These are phyloP conservation scores for Diaporthe batatas DNA, from an alignment of 2,329 filamentous ascomycete species.

Conservation along the genomic window DNA sequence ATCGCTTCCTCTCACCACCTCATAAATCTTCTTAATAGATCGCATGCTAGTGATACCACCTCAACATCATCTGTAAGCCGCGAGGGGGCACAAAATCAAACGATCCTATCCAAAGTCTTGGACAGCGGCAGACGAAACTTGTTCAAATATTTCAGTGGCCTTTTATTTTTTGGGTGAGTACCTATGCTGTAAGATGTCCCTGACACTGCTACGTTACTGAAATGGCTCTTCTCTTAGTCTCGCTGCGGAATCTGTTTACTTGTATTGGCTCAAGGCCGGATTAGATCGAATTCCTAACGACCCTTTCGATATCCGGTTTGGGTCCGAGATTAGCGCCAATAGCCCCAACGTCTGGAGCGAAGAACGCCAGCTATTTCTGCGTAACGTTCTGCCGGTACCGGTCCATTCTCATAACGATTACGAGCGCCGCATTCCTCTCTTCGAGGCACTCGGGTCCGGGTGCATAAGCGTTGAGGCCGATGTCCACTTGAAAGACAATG, in stretches of 20 bases:
- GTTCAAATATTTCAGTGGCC: constrained; percentile 22
- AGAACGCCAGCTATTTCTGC: constrained; percentile 21
- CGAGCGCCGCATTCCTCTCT: constrained; percentile 20
- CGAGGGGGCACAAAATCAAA: constrained; percentile 1
- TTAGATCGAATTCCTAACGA: constrained; percentile 13
- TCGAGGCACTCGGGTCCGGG: constrained; percentile 23
- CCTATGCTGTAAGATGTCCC: not conserved
- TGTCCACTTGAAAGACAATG: constrained; percentile 25
- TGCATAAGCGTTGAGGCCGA: constrained; percentile 32
- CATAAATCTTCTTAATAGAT: constrained; percentile 2
- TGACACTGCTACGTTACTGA: constrained; percentile 6
- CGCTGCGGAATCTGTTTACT: constrained; percentile 16
- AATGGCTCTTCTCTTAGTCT: not conserved
- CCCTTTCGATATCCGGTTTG: constrained; percentile 20
- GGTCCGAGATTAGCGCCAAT: not conserved
- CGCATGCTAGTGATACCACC: not conserved
- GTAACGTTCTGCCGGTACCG: constrained; percentile 21
- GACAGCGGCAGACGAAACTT: constrained; percentile 7
- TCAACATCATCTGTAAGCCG: not conserved
- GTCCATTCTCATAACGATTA: constrained; percentile 27
- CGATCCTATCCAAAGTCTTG: constrained; percentile 10
- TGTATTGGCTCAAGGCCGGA: constrained; percentile 15
- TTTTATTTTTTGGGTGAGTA: constrained; percentile 20
- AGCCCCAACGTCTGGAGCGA: constrained; percentile 8
- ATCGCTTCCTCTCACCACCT: constrained; percentile 11